These are phyloP conservation scores for Buxus sempervirens DNA, from an alignment of 164 flowering plant species.

Conservation along the genomic window DNA sequence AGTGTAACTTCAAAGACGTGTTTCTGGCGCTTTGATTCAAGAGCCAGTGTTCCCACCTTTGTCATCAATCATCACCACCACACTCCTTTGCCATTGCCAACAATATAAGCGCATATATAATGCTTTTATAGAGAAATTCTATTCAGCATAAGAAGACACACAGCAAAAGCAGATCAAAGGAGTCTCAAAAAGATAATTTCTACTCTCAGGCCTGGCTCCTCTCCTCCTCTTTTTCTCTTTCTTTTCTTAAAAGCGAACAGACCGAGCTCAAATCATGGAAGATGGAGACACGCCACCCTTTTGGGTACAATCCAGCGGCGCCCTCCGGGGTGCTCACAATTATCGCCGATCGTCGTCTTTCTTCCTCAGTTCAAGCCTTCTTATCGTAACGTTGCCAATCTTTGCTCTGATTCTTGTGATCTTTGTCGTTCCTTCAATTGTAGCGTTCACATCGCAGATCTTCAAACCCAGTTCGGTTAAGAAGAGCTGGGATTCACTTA, in stretches of 20 bases:
- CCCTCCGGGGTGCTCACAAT: slow-evolving; percentile 5
- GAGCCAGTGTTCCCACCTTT: background rate
- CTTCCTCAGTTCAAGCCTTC: slow-evolving; percentile 28
- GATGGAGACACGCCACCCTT: slow-evolving; percentile 11
- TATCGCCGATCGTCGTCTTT: slow-evolving; percentile 24
- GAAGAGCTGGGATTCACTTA: slow-evolving; percentile 67
- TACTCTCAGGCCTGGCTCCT: background rate
- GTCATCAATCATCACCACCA: slow-evolving; percentile 6
- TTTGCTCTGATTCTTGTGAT: slow-evolving; percentile 29
- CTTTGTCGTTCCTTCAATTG: slow-evolving; percentile 42
- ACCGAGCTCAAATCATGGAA: slow-evolving; percentile 6
- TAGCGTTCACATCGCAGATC: slow-evolving; percentile 34
- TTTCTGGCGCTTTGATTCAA: background rate
- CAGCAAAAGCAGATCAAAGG: background rate
- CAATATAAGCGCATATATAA: too few relatives aligned
- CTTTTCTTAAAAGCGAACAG: background rate
- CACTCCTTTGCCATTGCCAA: background rate
- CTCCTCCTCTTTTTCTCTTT: background rate
- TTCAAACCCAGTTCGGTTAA: slow-evolving; percentile 40
- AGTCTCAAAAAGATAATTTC: slow-evolving; percentile 8
- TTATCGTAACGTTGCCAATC: slow-evolving; percentile 42
- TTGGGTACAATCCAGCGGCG: slow-evolving; percentile 16
- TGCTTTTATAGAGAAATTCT: too few relatives aligned
- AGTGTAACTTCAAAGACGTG: background rate
- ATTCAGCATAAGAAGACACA: too few relatives aligned